Conservation (phyloP, 306 rosid species). For the Echinosophora koreensis region DNA sequence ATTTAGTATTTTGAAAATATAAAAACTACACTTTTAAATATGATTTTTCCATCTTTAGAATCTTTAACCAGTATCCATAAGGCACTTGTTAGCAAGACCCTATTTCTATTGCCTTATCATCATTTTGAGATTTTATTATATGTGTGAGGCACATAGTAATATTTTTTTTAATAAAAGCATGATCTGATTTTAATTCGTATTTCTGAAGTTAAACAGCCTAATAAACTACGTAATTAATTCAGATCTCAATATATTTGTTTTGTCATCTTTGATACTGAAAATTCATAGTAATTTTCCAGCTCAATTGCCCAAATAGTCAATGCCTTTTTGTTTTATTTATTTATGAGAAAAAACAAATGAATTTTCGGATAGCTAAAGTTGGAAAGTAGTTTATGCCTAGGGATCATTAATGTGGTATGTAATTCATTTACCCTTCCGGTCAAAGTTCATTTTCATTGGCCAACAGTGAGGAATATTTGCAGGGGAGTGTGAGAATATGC, state of each 20-base stretch:
- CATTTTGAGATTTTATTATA: too few species aligned
- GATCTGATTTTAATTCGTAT: not conserved
- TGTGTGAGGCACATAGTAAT: too few species aligned
- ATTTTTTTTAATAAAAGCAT: not conserved
- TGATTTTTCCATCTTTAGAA: too few species aligned
- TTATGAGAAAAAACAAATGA: not conserved
- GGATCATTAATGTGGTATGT: too few species aligned
- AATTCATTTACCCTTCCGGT: not conserved
- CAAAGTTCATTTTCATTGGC: not conserved
- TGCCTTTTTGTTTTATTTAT: not conserved
- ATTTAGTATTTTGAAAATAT: too few species aligned
- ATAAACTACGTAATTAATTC: too few species aligned
- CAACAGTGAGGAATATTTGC: constrained; percentile 42
- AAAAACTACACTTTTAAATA: too few species aligned
- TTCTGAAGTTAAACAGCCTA: not conserved
- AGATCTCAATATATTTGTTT: not conserved
- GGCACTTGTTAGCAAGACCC: too few species aligned
- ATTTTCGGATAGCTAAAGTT: not conserved
- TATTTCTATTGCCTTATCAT: not conserved
- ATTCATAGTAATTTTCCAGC: not conserved
- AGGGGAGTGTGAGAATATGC: constrained; percentile 45
- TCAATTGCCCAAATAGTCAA: not conserved
- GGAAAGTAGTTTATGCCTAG: not conserved
- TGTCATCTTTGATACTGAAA: not conserved
- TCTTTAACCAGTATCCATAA: too few species aligned